phyloP scores from a whole-genome alignment of 768 basidiomycete species.

The Xerocomus spinulosus region DNA sequence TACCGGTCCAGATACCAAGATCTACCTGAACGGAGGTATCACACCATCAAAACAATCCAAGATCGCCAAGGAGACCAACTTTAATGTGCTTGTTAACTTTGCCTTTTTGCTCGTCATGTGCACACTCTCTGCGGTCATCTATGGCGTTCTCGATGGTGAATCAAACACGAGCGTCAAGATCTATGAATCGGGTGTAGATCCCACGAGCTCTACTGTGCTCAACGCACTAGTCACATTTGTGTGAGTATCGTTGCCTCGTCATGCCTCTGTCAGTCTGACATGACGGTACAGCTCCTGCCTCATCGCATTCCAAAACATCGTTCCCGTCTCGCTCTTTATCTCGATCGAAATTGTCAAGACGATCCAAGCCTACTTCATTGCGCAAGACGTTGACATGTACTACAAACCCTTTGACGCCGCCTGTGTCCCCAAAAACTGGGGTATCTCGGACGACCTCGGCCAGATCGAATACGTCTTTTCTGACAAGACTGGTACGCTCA shows the following conservation, averaged over 20 bases:
- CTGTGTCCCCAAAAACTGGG: conserved; percentile 97
- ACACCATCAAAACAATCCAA: conserved; percentile 96
- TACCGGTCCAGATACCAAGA: conserved; percentile 90
- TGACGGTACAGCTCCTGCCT: conserved; percentile 66
- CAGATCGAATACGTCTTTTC: conserved; percentile 96
- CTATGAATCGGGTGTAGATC: conserved; percentile 66
- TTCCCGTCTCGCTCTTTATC: conserved; percentile 93
- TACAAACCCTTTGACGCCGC: conserved; percentile 81
- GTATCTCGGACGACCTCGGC: conserved; percentile 96
- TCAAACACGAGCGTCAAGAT: conserved; percentile 60
- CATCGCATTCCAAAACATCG: conserved; percentile 96
- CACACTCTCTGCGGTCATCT: conserved; percentile 65
- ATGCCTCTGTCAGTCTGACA: conserved; percentile 9
- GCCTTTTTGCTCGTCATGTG: conserved; percentile 74
- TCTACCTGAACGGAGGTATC: conserved; percentile 86
- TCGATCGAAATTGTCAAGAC: conserved; percentile 99
- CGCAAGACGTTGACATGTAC: conserved; percentile 95
- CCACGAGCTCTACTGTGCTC: conserved; percentile 55
- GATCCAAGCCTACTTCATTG: conserved; percentile 94
- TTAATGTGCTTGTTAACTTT: conserved; percentile 96
- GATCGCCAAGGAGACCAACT: conserved; percentile 98
- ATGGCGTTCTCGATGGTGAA: conserved; percentile 62
- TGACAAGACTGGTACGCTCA: conserved; percentile 95
- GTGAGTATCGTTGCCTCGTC: conserved; percentile 44
- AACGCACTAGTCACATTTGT: conserved; percentile 88